Evolutionary conservation across 805 yeast species (phyloP).

Genomic region (Metahyphopichia silvanorum): DNA sequence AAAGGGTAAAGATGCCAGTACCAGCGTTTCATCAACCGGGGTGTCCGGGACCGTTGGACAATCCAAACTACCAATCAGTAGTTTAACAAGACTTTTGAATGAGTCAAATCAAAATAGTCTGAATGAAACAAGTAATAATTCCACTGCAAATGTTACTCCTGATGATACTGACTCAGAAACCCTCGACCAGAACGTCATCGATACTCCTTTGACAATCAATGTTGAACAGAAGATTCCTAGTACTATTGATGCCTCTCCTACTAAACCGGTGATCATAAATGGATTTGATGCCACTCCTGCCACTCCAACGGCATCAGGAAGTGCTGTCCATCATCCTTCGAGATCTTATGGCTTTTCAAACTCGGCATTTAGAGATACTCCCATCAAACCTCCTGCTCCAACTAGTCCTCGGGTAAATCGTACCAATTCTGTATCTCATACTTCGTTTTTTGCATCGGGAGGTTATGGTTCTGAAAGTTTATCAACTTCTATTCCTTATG

Average conservation of each 20-base stretch:
- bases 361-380: conserved; percentile 14
- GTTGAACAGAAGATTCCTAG: conserved; percentile 1
- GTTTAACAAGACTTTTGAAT: conserved; percentile 36
- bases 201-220: conserved; percentile 2
- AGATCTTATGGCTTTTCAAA: conserved; percentile 12
- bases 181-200: background rate
- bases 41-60: conserved; percentile 4
- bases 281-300: conserved; percentile 7
- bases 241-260: conserved; percentile 1
- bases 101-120: conserved; percentile 22
- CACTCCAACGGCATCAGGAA: background rate
- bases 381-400: conserved; percentile 17
- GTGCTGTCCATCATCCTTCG: conserved; percentile 4
- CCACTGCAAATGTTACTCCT: no score
- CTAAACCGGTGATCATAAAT: conserved; percentile 8
- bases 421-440: conserved; percentile 37
- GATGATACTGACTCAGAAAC: background rate
- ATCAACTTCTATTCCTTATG: conserved; percentile 63
- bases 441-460: conserved; percentile 31
- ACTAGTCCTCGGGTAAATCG: conserved; percentile 41
- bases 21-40: conserved; percentile 5
- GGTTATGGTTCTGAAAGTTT: conserved; percentile 40
- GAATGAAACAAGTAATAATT: no score
- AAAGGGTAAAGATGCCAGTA: conserved; percentile 2
- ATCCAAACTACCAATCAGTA: conserved; percentile 25